Conservation (phyloP, 2,329 filamentous ascomycete species). For the Colletotrichum euphorbiae region DNA sequence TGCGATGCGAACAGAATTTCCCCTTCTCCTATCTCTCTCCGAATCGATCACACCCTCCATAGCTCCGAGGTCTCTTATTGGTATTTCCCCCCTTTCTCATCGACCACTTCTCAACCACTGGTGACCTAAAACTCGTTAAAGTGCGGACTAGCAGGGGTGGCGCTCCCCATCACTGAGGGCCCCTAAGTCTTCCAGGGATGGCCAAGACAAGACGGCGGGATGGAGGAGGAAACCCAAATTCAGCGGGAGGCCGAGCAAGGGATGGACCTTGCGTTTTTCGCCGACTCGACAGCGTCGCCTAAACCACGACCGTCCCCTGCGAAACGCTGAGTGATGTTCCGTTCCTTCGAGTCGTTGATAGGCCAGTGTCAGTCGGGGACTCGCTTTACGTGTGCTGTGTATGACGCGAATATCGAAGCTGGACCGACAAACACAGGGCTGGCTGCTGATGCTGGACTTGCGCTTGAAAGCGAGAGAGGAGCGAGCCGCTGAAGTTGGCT, state of each 20-base stretch:
- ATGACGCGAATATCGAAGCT: not conserved
- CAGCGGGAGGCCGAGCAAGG: not conserved
- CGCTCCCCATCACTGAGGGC: not conserved
- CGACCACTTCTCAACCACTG: not conserved
- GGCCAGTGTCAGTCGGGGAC: not conserved
- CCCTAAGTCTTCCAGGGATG: not conserved
- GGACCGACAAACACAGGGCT: not conserved
- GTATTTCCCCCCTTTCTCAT: not conserved
- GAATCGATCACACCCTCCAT: not conserved
- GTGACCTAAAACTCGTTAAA: not conserved
- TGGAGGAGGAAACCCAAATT: conserved; percentile 4
- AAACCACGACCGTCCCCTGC: not conserved
- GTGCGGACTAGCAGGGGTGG: conserved; percentile 14
- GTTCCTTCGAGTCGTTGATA: not conserved
- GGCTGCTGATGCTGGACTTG: not conserved
- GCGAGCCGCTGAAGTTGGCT: not conserved
- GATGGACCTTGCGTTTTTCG: not conserved
- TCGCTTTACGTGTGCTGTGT: not conserved
- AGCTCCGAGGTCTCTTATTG: not conserved
- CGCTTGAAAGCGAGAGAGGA: not conserved
- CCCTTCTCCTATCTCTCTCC: too few relatives aligned
- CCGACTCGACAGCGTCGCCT: conserved; percentile 24
- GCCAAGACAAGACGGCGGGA: conserved; percentile 21
- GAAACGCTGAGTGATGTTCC: not conserved
- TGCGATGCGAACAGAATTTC: conserved; percentile 1